These are phyloP conservation scores for Orbilia quercus DNA, from an alignment of 2,329 filamentous ascomycete genomes.

Conservation along the genomic window DNA sequence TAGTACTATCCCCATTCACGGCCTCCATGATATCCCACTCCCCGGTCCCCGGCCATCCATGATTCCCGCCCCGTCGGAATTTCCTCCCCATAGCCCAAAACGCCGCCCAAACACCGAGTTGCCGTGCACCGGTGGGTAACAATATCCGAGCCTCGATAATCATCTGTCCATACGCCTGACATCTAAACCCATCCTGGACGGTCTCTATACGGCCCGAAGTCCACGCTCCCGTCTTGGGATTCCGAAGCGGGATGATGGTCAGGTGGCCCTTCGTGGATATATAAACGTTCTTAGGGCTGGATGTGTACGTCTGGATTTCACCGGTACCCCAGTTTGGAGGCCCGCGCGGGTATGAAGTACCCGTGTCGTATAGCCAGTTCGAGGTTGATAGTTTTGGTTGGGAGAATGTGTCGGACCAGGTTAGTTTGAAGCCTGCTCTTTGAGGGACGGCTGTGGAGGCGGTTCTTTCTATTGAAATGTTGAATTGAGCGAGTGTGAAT, in stretches of 20 bases:
- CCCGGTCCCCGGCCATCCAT: constrained; percentile 64
- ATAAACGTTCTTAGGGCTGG: constrained; percentile 63
- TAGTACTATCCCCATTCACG: constrained; percentile 63
- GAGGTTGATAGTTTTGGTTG: constrained; percentile 61
- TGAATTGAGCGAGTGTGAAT: background rate
- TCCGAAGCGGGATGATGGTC: constrained; percentile 62
- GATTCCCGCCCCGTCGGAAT: constrained; percentile 63
- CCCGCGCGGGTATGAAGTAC: constrained; percentile 66
- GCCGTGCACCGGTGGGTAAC: constrained; percentile 57
- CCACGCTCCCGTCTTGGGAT: constrained; percentile 48
- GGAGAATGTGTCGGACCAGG: constrained; percentile 47
- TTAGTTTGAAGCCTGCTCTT: constrained; percentile 25
- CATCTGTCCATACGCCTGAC: constrained; percentile 62
- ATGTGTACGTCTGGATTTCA: constrained; percentile 67
- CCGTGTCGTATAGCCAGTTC: constrained; percentile 65
- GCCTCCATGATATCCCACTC: constrained; percentile 67
- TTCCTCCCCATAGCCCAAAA: constrained; percentile 66
- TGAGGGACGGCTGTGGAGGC: constrained; percentile 4
- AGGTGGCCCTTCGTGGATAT: constrained; percentile 63
- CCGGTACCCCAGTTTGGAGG: constrained; percentile 67
- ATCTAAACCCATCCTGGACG: constrained; percentile 61
- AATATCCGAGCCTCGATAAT: constrained; percentile 64
- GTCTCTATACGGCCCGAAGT: constrained; percentile 33
- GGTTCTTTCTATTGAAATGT: background rate
- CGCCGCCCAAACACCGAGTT: constrained; percentile 64